Evolutionary conservation across 2,329 filamentous ascomycete species (phyloP).

Genomic region (Hymenoscyphus repandus): DNA sequence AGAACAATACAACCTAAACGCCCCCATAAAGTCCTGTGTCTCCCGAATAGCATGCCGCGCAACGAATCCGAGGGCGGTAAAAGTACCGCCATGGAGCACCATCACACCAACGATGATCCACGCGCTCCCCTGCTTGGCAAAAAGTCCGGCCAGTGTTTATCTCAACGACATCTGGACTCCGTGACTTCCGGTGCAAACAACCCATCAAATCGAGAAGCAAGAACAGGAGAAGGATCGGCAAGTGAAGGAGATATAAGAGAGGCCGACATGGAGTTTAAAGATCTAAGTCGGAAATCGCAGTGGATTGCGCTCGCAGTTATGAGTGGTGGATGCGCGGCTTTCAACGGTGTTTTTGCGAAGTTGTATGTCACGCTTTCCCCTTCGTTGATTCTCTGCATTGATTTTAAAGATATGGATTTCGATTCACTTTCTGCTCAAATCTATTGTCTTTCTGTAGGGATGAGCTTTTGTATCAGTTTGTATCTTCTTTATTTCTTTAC

Average conservation of each 20-base stretch:
- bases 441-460: no score
- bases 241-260: neutral
- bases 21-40: neutral
- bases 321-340: conserved; percentile 72
- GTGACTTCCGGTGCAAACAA: neutral
- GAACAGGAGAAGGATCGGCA: neutral
- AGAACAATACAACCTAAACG: neutral
- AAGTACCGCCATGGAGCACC: neutral
- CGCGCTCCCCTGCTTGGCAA: conserved; percentile 7
- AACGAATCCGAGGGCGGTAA: neutral
- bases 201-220: neutral
- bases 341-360: conserved; percentile 73
- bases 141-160: conserved; percentile 6
- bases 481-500: no score
- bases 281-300: conserved; percentile 37
- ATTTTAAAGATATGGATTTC: neutral
- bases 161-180: conserved; percentile 14
- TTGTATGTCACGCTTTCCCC: conserved; percentile 48
- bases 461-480: no score
- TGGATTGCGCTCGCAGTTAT: conserved; percentile 68
- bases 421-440: no score
- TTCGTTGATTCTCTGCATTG: neutral
- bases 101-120: neutral
- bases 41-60: no score
- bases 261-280: conserved; percentile 24